phyloP scores from a whole-genome alignment of 75 land plant genomes.

The Isoetes taiwanensis region DNA sequence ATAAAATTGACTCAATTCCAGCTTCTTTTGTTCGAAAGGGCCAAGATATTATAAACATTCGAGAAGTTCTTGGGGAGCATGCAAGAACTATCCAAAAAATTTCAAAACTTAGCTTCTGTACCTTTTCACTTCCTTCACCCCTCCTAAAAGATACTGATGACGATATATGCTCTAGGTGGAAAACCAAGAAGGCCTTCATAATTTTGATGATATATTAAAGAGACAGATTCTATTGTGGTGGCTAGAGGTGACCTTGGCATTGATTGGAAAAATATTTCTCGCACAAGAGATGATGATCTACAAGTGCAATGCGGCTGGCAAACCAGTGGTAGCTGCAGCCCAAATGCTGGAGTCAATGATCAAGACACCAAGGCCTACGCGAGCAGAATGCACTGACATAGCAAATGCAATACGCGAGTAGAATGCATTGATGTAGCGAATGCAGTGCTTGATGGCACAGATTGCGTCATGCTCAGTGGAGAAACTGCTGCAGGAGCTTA shows the following conservation, averaged over 20 bases:
- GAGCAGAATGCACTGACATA: constrained; percentile 46
- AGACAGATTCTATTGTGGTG: constrained; percentile 50
- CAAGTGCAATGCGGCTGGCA: constrained; percentile 37
- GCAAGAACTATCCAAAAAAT: constrained; percentile 34
- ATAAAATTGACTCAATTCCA: constrained; percentile 47
- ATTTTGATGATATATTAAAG: constrained; percentile 43
- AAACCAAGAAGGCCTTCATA: constrained; percentile 54
- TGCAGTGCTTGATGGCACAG: constrained; percentile 41
- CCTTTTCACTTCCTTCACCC: too few relatives aligned
- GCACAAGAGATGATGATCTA: constrained; percentile 52
- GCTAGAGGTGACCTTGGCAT: constrained; percentile 56
- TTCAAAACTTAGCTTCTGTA: constrained; percentile 50
- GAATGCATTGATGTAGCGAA: too few relatives aligned
- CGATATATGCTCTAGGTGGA: constrained; percentile 27
- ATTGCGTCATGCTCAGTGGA: constrained; percentile 43
- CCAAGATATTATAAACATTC: constrained; percentile 35
- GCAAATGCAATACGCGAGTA: too few relatives aligned
- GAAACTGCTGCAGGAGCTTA: constrained; percentile 50
- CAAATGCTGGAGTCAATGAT: constrained; percentile 53
- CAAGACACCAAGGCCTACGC: constrained; percentile 42
- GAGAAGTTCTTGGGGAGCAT: constrained; percentile 40
- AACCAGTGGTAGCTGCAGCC: constrained; percentile 42
- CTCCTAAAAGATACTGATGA: too few relatives aligned
- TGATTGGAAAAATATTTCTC: constrained; percentile 46
- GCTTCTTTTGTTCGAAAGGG: constrained; percentile 59